Percentiles rank a stretch among this genome's conserved stretches.
Evolutionary conservation across 2,329 filamentous ascomycete species (phyloP).

Genomic region (Aphanoascus verrucosus): DNA sequence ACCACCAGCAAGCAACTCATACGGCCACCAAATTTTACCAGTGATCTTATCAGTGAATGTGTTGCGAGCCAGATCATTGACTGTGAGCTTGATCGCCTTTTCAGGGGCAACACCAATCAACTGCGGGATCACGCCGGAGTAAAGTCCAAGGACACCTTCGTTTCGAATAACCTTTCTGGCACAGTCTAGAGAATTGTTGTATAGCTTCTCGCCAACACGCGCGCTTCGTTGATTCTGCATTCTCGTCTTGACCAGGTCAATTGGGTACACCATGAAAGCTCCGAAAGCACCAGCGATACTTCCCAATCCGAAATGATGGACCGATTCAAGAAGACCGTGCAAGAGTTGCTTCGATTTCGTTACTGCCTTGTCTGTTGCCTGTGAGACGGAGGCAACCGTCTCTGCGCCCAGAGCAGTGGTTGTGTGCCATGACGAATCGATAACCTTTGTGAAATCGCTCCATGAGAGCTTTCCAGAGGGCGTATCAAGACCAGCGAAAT

Average conservation of each 20-base stretch:
- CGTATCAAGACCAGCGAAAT: conserved; percentile 88
- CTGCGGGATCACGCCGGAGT: conserved; percentile 90
- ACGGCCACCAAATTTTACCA: conserved; percentile 57
- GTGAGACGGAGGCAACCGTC: conserved; percentile 31
- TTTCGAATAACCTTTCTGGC: conserved; percentile 86
- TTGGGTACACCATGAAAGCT: conserved; percentile 98
- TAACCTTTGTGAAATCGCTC: conserved; percentile 81
- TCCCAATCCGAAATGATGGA: conserved; percentile 82
- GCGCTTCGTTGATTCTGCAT: conserved; percentile 91
- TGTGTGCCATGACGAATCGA: conserved; percentile 83
- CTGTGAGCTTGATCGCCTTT: conserved; percentile 97
- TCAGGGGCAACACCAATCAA: conserved; percentile 96
- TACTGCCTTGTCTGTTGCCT: conserved; percentile 44
- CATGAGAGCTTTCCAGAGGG: conserved; percentile 75
- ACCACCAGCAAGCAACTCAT: conserved; percentile 81
- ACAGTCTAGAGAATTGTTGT: conserved; percentile 96
- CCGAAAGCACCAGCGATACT: conserved; percentile 90
- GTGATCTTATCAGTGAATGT: conserved; percentile 62
- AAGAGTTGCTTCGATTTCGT: conserved; percentile 49
- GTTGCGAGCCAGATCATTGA: conserved; percentile 83
- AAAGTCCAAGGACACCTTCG: conserved; percentile 79
- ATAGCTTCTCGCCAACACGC: conserved; percentile 73
- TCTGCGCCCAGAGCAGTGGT: conserved; percentile 46
- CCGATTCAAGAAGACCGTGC: conserved; percentile 59
- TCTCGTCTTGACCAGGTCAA: conserved; percentile 95